Percentiles rank a stretch among this genome's conserved stretches.
phyloP scores from a whole-genome alignment of 208 protist genomes.

The Trypanosoma mega region DNA sequence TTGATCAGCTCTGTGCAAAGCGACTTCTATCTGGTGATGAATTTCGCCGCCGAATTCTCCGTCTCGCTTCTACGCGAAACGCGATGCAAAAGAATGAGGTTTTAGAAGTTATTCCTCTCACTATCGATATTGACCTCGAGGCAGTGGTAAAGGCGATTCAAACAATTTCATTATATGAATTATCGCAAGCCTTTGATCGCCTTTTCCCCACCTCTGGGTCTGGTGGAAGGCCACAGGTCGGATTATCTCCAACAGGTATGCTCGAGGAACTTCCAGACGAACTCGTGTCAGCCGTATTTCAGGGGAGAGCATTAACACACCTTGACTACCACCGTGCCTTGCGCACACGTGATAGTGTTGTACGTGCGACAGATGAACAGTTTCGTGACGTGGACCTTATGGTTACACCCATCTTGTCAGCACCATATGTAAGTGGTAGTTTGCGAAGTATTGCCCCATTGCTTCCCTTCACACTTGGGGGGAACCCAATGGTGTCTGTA shows the following conservation, averaged over 20 bases:
- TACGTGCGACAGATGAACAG: constrained; percentile 75
- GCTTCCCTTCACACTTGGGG: constrained; percentile 75
- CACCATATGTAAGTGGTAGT: constrained; percentile 68
- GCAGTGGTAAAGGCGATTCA: constrained; percentile 59
- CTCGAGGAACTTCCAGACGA: constrained; percentile 66
- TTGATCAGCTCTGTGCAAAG: constrained; percentile 53
- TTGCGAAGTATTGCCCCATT: constrained; percentile 60
- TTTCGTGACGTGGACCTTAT: constrained; percentile 86
- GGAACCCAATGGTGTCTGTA: constrained; percentile 82
- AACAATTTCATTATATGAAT: constrained; percentile 73
- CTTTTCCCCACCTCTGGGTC: constrained; percentile 22
- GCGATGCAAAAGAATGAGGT: constrained; percentile 63
- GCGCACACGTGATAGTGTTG: constrained; percentile 76
- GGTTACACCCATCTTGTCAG: constrained; percentile 69
- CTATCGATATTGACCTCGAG: constrained; percentile 76
- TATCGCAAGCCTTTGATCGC: constrained; percentile 64
- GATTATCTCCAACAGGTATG: constrained; percentile 31
- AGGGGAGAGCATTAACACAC: constrained; percentile 48
- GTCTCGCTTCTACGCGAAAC: constrained; percentile 61
- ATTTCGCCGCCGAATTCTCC: constrained; percentile 67
- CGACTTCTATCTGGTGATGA: constrained; percentile 55
- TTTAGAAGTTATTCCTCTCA: constrained; percentile 79
- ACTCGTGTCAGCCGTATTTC: constrained; percentile 49
- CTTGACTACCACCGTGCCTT: constrained; percentile 74
- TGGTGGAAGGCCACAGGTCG: background rate